phyloP scores from a whole-genome alignment of 2,329 filamentous ascomycete genomes.

The Monosporascus sp. region DNA sequence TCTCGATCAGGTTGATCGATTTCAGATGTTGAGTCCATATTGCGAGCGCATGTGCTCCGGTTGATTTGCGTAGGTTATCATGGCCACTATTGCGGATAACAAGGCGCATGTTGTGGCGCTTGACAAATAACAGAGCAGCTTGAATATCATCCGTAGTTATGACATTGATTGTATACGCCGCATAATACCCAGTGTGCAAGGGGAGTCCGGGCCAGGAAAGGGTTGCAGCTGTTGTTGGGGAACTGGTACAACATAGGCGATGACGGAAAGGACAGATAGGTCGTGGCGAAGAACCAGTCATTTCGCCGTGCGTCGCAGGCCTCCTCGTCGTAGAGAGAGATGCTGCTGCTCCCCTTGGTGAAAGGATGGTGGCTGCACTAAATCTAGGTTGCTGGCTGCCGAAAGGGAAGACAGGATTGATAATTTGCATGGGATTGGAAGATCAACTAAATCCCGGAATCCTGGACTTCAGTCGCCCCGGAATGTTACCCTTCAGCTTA shows the following conservation, averaged over 20 bases:
- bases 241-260: conserved; percentile 20
- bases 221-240: conserved; percentile 27
- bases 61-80: conserved; percentile 24
- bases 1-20: conserved; percentile 8
- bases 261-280: conserved; percentile 5
- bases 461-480: too few species aligned
- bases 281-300: conserved; percentile 8
- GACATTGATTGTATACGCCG: conserved; percentile 21
- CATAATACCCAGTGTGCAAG: conserved; percentile 31
- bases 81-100: conserved; percentile 39
- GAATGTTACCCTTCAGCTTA: too few species aligned
- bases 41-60: conserved; percentile 14
- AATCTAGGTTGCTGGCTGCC: too few species aligned
- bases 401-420: too few species aligned
- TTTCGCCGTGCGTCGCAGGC: conserved; percentile 7
- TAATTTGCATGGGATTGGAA: too few species aligned
- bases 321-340: conserved; percentile 33
- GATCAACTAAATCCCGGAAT: too few species aligned
- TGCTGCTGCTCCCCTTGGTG: too few species aligned
- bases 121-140: conserved; percentile 24
- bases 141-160: conserved; percentile 8
- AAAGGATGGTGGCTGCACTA: too few species aligned
- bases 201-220: conserved; percentile 36
- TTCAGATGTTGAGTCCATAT: conserved; percentile 16
- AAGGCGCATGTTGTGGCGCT: conserved; percentile 30